Base-by-base conservation (phyloP, 2,329 filamentous ascomycete genomes). In the Tolypocladium cylindrosporum region DNA sequence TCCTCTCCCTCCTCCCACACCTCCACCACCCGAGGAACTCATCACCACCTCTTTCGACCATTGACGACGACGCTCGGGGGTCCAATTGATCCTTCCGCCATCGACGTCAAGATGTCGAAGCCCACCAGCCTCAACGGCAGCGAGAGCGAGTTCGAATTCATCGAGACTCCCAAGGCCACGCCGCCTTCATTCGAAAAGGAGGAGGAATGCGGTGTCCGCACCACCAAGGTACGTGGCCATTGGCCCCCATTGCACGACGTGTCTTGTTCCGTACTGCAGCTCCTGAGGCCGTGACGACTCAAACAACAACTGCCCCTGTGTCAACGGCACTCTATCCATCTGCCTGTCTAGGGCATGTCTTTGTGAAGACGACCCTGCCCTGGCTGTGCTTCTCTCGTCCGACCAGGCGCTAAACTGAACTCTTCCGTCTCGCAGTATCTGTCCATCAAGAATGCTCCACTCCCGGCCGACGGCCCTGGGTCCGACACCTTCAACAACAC, bases 381-480 rank as follows among this genome's bases (percentile, higher is more conserved):
- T 10, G 19, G 3, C 41, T 21, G 41, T n/a, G 41, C 41, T n/a
- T 16, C 6, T 31, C 27, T 34, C 16, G 45, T 34, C 14, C 10
- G 45, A 16, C 16, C 27, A 31, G 27, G 9, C 27, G 45, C 45
- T 50, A 19, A 19, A 50, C 27, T 21, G 14, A n/a, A 14, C 16
- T 43, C 24, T 19, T 54, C 59, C 43, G 13, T 13, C 10, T 31
- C 55, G 14, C 56, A 72, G 71, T 70, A 61, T 59, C 64, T 60
- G 69, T 95, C 91, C 61, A 97, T 97, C 77, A 90, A 95, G 72
- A 97, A 97, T 84, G 90, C 87, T 54, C 91, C 94, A 63, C 85
- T 97, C 50, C 94, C 94, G 42, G 93, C 92, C 64, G 94, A 99
- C 73, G 90, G 85, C 55, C 78, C 91, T 55, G 89, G 91, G 64